Evolutionary conservation across 352 stramenopile genomes (phyloP), one percentile per base, ranked within the genome.

Genomic region (Phytophthora hybrid): DNA sequence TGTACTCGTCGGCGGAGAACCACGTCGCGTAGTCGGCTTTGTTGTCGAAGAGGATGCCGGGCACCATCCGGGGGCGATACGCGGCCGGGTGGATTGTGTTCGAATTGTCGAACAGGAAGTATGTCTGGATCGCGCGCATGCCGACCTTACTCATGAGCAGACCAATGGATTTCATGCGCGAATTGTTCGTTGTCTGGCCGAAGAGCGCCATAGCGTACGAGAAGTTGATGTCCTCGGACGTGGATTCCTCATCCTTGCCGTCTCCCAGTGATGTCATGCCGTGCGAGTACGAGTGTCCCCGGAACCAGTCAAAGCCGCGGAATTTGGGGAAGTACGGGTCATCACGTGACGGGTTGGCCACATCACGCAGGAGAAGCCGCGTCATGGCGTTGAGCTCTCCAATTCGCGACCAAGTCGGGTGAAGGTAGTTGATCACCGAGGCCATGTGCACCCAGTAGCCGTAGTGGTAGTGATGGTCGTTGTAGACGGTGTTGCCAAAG

Each of bases 21-120:
- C 87, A 93, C 65, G 84, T 94, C 18, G 87, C 77, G 63, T 94
- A 94, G 76, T 94, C 86, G 13, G 82, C 78, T 65, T 94, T 94
- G 74, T 94, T 94, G 69, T 93, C 85, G 44, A 94, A 94, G 44
- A 91, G 77, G 55, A 93, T 94, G 16, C 87, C 87, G 1, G 84
- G 66, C 10, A 84, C 85, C 71, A 91, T 92, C 55, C 82, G 82
- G 3, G 76, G 53, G 1, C 81, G 75, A 59, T 87, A 82, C 18
- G 47, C 69, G 18, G 62, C 59, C 1, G 85, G 85, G 58, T 94
- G 85, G 44, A 91, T 81, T 10, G 55, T 80, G 64, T 87, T 94
- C 1, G 68, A 56, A 59, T 57, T 82, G 54, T 88, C 78, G 58
- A 94, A 91, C 37, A 94, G 69, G 68, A 94, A 94, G 47, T 94